Conservation (phyloP, 2,329 filamentous ascomycete genomes). For the Nothopassalora personata region DNA sequence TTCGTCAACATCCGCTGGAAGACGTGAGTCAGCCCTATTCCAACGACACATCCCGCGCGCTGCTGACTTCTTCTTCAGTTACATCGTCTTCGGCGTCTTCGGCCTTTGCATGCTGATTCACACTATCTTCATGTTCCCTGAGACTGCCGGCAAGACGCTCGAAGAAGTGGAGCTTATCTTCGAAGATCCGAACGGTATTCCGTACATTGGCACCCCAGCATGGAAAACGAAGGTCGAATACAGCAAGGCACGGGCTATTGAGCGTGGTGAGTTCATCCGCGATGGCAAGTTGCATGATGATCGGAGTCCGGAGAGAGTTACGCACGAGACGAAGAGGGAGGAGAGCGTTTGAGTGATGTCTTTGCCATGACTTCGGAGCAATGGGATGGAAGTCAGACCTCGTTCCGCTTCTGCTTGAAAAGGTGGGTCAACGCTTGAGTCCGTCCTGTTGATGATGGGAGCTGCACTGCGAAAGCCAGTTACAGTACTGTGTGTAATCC, state of each 20-base stretch:
- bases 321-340: neutral
- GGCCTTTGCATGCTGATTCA: conserved; percentile 58
- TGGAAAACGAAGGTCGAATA: conserved; percentile 10
- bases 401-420: no score
- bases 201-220: conserved; percentile 38
- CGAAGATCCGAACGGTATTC: conserved; percentile 32
- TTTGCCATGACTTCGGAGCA: neutral
- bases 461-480: neutral
- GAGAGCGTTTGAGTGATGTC: neutral
- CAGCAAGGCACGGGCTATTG: neutral
- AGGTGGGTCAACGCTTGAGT: no score
- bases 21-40: conserved; percentile 23
- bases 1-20: conserved; percentile 56
- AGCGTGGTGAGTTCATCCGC: conserved; percentile 1
- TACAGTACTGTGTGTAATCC: neutral
- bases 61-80: conserved; percentile 20
- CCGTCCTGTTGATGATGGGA: no score
- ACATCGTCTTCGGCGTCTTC: conserved; percentile 69
- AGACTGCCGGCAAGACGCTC: conserved; percentile 70
- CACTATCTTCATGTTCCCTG: conserved; percentile 59
- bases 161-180: conserved; percentile 77
- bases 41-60: no score
- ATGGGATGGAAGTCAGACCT: neutral
- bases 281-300: conserved; percentile 4
- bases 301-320: neutral